Evolutionary conservation across 2,329 filamentous ascomycete genomes (phyloP).

Genomic region (Hypoxylon sp.): DNA sequence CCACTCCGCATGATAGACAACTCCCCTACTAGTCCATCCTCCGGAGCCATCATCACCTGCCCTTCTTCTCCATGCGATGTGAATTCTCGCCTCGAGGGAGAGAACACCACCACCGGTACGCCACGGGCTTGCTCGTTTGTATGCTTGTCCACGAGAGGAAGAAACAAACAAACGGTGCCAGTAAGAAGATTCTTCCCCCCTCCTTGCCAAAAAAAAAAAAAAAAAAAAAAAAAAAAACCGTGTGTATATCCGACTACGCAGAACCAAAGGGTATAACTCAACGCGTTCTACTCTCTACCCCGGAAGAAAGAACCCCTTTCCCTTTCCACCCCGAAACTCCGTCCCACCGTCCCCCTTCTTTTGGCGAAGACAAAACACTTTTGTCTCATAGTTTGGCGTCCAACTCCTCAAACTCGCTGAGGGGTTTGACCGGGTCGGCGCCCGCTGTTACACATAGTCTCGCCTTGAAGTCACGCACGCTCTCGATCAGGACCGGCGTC

Average conservation of each 20-base stretch:
- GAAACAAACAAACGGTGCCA: background rate
- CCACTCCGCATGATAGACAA: background rate
- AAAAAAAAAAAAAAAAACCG: conserved; percentile 8
- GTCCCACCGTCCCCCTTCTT: no score
- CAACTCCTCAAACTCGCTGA: conserved; percentile 87
- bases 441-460: conserved; percentile 78
- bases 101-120: conserved; percentile 17
- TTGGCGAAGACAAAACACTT: no score
- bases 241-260: conserved; percentile 12
- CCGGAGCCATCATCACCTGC: background rate
- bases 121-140: no score
- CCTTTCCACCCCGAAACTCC: conserved; percentile 12
- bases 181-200: background rate
- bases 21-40: background rate
- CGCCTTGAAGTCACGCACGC: conserved; percentile 85
- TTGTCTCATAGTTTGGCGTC: conserved; percentile 78
- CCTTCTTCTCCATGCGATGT: background rate
- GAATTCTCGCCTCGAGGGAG: conserved; percentile 1
- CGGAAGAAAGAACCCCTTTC: no score
- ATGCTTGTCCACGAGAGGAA: background rate
- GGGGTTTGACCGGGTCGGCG: conserved; percentile 76
- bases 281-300: conserved; percentile 28
- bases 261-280: conserved; percentile 36
- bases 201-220: conserved; percentile 12
- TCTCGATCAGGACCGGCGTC: conserved; percentile 73